These are phyloP conservation scores for Solanum peruvianum DNA, from an alignment of 257 asterid genomes.

Conservation along the genomic window DNA sequence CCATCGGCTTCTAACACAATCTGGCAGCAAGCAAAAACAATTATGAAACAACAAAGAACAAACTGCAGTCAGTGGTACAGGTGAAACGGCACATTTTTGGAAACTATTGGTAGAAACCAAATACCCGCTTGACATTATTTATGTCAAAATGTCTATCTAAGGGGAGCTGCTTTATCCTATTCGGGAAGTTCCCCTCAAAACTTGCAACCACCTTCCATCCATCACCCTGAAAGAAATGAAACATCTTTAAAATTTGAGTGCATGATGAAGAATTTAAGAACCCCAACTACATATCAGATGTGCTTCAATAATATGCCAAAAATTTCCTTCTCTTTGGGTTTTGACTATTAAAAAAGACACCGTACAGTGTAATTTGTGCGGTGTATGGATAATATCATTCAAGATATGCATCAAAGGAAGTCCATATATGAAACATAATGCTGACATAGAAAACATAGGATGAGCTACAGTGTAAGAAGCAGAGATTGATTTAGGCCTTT, in stretches of 20 bases:
- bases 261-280: background rate
- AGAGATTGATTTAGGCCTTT: background rate
- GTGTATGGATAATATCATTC: background rate
- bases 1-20: slow-evolving; percentile 99
- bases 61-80: background rate
- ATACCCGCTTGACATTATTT: slow-evolving; percentile 85
- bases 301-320: background rate
- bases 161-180: slow-evolving; percentile 89
- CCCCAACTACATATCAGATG: background rate
- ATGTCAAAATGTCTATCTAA: slow-evolving; percentile 89
- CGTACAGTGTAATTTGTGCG: background rate
- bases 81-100: background rate
- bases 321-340: background rate
- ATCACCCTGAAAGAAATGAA: slow-evolving; percentile 48
- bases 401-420: background rate
- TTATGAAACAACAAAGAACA: slow-evolving; percentile 6
- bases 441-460: background rate
- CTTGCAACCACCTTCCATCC: slow-evolving; percentile 99
- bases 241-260: background rate
- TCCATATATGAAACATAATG: background rate
- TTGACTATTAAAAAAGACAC: background rate
- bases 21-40: slow-evolving; percentile 27
- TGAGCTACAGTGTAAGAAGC: background rate
- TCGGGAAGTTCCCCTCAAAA: slow-evolving; percentile 97
- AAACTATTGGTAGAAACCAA: background rate